These are phyloP conservation scores for Phytophthora pluvialis DNA, from an alignment of 352 stramenopile genomes.

Conservation along the genomic window DNA sequence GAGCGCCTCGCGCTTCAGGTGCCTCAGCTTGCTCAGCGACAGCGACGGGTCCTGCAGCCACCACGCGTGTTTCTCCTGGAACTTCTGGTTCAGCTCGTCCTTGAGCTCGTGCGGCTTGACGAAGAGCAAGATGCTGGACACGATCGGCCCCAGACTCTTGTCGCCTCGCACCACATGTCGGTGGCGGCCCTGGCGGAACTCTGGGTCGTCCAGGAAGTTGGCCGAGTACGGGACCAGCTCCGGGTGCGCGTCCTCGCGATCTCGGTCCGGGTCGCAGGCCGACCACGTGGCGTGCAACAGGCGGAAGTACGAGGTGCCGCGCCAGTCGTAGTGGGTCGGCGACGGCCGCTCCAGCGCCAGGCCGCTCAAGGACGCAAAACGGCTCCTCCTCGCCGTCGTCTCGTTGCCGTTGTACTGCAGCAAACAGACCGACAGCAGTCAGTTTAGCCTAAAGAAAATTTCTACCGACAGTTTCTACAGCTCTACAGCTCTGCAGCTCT, in stretches of 20 bases:
- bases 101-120: constrained; percentile 96
- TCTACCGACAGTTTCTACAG: not conserved
- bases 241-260: constrained; percentile 80
- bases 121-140: constrained; percentile 95
- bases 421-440: constrained; percentile 5
- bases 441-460: not conserved
- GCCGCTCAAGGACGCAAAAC: constrained; percentile 62
- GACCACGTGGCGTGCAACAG: constrained; percentile 84
- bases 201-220: constrained; percentile 87
- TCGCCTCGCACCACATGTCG: constrained; percentile 82
- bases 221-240: constrained; percentile 59
- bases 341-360: constrained; percentile 46
- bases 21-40: constrained; percentile 97
- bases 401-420: constrained; percentile 87
- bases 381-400: constrained; percentile 45
- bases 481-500: not conserved
- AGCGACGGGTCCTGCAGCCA: constrained; percentile 89
- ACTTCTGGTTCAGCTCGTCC: constrained; percentile 97
- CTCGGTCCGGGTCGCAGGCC: constrained; percentile 70
- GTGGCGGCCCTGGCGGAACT: constrained; percentile 84
- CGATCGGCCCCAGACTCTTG: constrained; percentile 92
- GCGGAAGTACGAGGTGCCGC: constrained; percentile 87
- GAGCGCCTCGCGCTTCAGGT: constrained; percentile 92
- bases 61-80: constrained; percentile 93
- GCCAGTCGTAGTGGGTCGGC: constrained; percentile 79